Conservation (phyloP, 2,329 filamentous ascomycete genomes). For the Westerdykella aurantiaca region DNA sequence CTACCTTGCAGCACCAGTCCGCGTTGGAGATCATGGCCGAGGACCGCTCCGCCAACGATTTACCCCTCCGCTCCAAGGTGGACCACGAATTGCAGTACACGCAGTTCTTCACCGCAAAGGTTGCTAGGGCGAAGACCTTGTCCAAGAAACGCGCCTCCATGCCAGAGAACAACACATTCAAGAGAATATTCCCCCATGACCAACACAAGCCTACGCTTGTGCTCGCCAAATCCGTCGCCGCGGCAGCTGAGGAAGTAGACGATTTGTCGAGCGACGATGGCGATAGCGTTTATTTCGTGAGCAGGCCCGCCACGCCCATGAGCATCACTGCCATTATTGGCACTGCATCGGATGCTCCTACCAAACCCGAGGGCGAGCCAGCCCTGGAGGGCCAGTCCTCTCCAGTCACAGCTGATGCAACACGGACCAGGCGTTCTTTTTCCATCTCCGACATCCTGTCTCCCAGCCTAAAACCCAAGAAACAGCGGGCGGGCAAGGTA, state of each 20-base stretch:
- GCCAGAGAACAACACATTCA: slow-evolving; percentile 35
- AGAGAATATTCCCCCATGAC: slow-evolving; percentile 41
- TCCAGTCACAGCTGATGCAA: slow-evolving; percentile 18
- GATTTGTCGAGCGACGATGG: slow-evolving; percentile 34
- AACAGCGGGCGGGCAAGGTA: slow-evolving; percentile 27
- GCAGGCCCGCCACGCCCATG: slow-evolving; percentile 36
- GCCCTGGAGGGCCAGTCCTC: slow-evolving; percentile 8
- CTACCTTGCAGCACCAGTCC: slow-evolving; percentile 57
- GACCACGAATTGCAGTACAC: slow-evolving; percentile 30
- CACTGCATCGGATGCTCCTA: slow-evolving; percentile 16
- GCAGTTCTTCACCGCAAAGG: slow-evolving; percentile 36
- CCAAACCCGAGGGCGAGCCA: slow-evolving; percentile 6
- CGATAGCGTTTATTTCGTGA: slow-evolving; percentile 37
- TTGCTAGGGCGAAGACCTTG: slow-evolving; percentile 31
- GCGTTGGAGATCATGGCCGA: slow-evolving; percentile 27
- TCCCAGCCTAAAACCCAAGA: slow-evolving; percentile 35
- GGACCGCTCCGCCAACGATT: slow-evolving; percentile 16
- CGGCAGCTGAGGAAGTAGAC: slow-evolving; percentile 30
- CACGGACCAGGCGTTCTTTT: slow-evolving; percentile 44
- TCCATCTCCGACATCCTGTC: slow-evolving; percentile 45
- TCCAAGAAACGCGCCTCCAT: slow-evolving; percentile 39
- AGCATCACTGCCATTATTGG: slow-evolving; percentile 26
- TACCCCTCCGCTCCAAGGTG: slow-evolving; percentile 11
- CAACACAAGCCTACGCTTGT: slow-evolving; percentile 46
- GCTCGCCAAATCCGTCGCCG: slow-evolving; percentile 39